Conservation (phyloP, 1,139 yeast genomes). For the Yamadazyma triangularis region DNA sequence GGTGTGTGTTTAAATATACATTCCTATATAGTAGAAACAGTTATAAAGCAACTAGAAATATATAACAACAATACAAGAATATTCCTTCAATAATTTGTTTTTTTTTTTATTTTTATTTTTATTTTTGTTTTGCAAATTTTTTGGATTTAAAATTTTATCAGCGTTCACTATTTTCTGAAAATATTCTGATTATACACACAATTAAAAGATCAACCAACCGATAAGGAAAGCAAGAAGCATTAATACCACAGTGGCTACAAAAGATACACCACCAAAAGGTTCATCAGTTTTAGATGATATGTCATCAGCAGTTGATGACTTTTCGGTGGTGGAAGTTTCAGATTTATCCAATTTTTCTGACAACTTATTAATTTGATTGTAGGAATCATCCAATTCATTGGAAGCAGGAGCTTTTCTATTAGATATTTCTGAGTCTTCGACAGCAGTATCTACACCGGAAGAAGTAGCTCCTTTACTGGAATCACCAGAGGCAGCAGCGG, state of each 20-base stretch:
- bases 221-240: conserved; percentile 53
- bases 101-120: too few species aligned
- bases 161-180: too few species aligned
- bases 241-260: conserved; percentile 47
- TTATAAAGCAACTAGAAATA: too few species aligned
- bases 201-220: conserved; percentile 56
- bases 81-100: too few species aligned
- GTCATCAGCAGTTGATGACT: conserved; percentile 2
- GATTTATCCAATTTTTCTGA: conserved; percentile 37
- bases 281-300: conserved; percentile 16
- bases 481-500: conserved; percentile 7
- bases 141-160: too few species aligned
- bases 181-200: too few species aligned
- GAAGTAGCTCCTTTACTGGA: conserved; percentile 9
- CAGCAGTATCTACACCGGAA: conserved; percentile 5
- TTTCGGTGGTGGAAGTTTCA: conserved; percentile 8
- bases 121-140: neutral
- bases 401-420: conserved; percentile 1
- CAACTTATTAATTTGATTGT: conserved; percentile 38
- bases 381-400: conserved; percentile 33
- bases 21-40: too few species aligned
- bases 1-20: neutral
- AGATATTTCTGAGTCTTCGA: conserved; percentile 1
- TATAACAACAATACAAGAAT: too few species aligned
- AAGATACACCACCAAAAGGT: conserved; percentile 46